Conservation (phyloP, 345 rosid species). For the Hypericum perforatum region DNA sequence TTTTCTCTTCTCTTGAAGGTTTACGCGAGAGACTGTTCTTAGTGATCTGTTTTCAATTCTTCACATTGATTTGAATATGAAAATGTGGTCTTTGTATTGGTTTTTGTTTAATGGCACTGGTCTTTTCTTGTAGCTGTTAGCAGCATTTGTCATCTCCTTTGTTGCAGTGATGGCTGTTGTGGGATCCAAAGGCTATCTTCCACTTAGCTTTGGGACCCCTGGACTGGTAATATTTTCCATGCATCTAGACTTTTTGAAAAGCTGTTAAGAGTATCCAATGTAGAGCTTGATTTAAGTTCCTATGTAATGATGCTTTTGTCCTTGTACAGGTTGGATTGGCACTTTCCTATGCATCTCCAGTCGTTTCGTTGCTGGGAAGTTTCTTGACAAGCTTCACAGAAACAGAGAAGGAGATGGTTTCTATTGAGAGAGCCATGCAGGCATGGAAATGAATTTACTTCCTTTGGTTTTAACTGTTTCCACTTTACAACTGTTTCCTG, state of each 20-base stretch:
- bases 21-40: no score
- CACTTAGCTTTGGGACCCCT: slow-evolving; percentile 67
- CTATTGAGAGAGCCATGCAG: slow-evolving; percentile 82
- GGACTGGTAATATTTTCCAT: slow-evolving; percentile 56
- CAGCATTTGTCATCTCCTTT: slow-evolving; percentile 63
- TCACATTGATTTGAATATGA: no score
- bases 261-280: neutral
- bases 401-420: slow-evolving; percentile 94
- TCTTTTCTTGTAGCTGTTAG: slow-evolving; percentile 54
- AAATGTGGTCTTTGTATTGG: no score
- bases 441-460: slow-evolving; percentile 22
- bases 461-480: neutral
- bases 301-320: neutral
- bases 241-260: slow-evolving; percentile 9
- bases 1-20: no score
- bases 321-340: slow-evolving; percentile 76
- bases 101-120: neutral
- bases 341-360: slow-evolving; percentile 82
- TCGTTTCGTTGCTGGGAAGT: slow-evolving; percentile 73
- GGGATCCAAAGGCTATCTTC: slow-evolving; percentile 55
- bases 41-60: no score
- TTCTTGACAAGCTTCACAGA: slow-evolving; percentile 88
- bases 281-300: neutral
- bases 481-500: slow-evolving; percentile 8
- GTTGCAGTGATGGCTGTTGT: slow-evolving; percentile 67